Evolutionary conservation across 2,329 filamentous ascomycete species (phyloP), one percentile per base, ranked within the genome.

Genomic region (Neonectria coccinea): DNA sequence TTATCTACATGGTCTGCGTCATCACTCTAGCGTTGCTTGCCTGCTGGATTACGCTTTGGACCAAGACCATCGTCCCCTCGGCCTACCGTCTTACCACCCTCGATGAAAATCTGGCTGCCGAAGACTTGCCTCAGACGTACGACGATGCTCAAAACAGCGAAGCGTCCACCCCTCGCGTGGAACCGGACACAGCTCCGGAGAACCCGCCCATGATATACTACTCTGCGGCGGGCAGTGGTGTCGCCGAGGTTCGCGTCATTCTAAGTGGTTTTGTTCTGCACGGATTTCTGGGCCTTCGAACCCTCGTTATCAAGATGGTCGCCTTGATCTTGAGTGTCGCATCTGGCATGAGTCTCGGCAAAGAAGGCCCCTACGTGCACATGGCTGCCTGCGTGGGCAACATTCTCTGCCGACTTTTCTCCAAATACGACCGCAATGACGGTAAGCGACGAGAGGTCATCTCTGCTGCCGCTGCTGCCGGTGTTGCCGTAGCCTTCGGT

Each of bases 201-300:
- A 73, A 75, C 1, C 86, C 91, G 2, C 92, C 93, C 1, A 97
- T 97, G 91, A 87, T 95, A 5, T 99, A 97, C 79, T 99, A 97
- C 78, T 94, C 96, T 8, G 96, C 95, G 63, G 95, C 95, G 45
- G 96, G 96, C 53, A 97, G 94, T 79, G 96, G 96, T 72, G 96
- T 99, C 12, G 96, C 96, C 7, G 96, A 99, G 81, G 95, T 98
- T 60, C 94, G 96, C 69, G 96, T 98, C 64, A 98, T 98, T 63
- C 87, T 98, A n/a, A 97, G 94, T 73, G 96, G 96, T 6, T 99
- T 98, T 74, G 95, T 99, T 59, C 83, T 99, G 59, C 96, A 98
- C 83, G 95, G 96, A 1, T 98, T 98, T 76, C 86, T 99, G 8
- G 96, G 96, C 71, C 79, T 97, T 42, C 92, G 91, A 75, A 98